Percentiles rank a stretch among this genome's conserved stretches.
phyloP scores from a whole-genome alignment of 1,284 basidiomycete genomes.

The Microbotryum saponariae region DNA sequence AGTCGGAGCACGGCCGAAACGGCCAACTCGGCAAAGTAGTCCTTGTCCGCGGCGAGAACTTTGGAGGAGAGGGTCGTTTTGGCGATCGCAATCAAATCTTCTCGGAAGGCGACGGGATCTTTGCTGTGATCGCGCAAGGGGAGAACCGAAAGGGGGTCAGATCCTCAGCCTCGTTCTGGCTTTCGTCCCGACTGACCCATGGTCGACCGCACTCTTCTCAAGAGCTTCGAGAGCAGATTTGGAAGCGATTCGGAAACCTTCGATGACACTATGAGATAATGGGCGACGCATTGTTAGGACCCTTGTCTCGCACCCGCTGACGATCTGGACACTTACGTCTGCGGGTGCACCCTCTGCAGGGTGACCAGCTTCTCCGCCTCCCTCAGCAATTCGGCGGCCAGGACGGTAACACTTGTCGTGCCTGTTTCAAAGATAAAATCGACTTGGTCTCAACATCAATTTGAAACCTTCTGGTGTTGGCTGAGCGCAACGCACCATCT shows the following conservation, averaged over 20 bases:
- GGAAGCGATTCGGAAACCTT: constrained; percentile 91
- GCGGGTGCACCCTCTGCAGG: constrained; percentile 84
- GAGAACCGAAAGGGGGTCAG: constrained; percentile 24
- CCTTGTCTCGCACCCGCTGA: background rate
- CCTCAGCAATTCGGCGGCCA: constrained; percentile 82
- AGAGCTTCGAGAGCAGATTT: constrained; percentile 75
- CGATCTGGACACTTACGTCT: constrained; percentile 51
- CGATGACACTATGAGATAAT: constrained; percentile 56
- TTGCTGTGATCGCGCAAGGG: constrained; percentile 45
- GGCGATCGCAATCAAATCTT: constrained; percentile 93
- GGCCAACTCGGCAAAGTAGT: constrained; percentile 96
- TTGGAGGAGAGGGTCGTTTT: constrained; percentile 93
- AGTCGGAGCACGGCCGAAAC: constrained; percentile 93
- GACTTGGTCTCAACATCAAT: no score
- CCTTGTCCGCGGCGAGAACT: constrained; percentile 93
- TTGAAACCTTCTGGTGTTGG: background rate
- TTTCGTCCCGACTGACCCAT: constrained; percentile 53
- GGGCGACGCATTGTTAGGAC: no score
- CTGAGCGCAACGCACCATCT: constrained; percentile 54
- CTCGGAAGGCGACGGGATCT: constrained; percentile 67
- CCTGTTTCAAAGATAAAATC: background rate
- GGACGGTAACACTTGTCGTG: constrained; percentile 78
- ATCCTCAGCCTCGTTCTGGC: background rate
- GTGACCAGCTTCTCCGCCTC: constrained; percentile 95
- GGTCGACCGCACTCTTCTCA: constrained; percentile 70